Conservation (phyloP, 352 stramenopile genomes). For the Plasmopara muralis region DNA sequence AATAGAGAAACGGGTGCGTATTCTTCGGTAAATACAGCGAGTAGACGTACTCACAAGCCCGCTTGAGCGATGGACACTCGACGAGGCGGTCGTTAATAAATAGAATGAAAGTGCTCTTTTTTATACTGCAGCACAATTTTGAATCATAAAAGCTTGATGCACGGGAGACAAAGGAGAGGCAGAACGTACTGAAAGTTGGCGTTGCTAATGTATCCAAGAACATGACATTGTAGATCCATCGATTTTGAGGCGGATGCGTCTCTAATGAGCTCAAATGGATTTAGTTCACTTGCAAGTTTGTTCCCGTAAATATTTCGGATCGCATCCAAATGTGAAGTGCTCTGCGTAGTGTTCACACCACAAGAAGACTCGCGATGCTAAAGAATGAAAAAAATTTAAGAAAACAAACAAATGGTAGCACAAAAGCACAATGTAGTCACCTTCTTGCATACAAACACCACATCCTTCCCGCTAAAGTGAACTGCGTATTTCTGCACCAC, state of each 20-base stretch:
- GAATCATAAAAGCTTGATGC: not conserved
- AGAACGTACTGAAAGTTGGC: conserved; percentile 82
- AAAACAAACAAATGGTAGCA: not conserved
- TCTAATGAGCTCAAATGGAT: conserved; percentile 38
- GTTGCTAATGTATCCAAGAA: conserved; percentile 70
- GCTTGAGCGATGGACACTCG: conserved; percentile 87
- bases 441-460: conserved; percentile 96
- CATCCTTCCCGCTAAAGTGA: conserved; percentile 81
- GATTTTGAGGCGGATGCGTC: conserved; percentile 22
- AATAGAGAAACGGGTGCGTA: conserved; percentile 95
- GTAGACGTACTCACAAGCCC: conserved; percentile 93
- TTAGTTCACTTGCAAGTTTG: conserved; percentile 59
- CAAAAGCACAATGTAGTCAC: conserved; percentile 9
- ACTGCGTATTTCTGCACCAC: conserved; percentile 97
- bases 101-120: conserved; percentile 86
- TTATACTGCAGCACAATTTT: conserved; percentile 36
- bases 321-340: conserved; percentile 57
- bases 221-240: conserved; percentile 34
- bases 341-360: conserved; percentile 67
- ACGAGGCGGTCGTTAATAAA: conserved; percentile 99
- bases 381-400: not conserved
- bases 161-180: not conserved
- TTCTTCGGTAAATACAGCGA: conserved; percentile 90
- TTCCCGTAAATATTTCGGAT: conserved; percentile 71
- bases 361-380: conserved; percentile 73